Evolutionary conservation across 1,139 yeast species (phyloP).

Genomic region (Yamadazyma epiphylla): DNA sequence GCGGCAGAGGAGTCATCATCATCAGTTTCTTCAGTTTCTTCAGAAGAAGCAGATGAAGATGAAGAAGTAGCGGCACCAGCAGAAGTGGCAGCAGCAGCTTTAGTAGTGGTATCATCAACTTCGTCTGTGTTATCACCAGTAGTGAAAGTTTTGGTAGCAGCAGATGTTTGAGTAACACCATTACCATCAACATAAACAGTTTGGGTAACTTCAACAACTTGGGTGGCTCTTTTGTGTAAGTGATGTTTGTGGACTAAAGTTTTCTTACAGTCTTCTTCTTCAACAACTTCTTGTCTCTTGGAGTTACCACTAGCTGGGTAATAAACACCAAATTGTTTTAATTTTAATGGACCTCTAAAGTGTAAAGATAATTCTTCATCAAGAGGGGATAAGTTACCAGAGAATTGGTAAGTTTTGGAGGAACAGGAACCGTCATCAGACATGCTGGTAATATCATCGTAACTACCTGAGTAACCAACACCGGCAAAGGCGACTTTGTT

Average conservation of each 20-base stretch:
- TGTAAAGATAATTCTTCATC: slow-evolving; percentile 74
- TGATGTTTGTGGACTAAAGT: slow-evolving; percentile 53
- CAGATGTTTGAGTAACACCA: slow-evolving; percentile 46
- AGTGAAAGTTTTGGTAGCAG: slow-evolving; percentile 19
- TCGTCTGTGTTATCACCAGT: slow-evolving; percentile 17
- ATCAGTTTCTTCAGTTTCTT: slow-evolving; percentile 35
- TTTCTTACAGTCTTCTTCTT: slow-evolving; percentile 36
- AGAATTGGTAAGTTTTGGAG: slow-evolving; percentile 47
- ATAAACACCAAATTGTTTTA: slow-evolving; percentile 65
- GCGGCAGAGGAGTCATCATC: slow-evolving; percentile 19
- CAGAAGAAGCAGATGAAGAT: slow-evolving; percentile 19
- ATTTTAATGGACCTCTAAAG: slow-evolving; percentile 70
- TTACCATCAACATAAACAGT: slow-evolving; percentile 63
- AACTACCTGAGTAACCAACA: slow-evolving; percentile 66
- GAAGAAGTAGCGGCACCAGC: slow-evolving; percentile 44
- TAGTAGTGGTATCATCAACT: slow-evolving; percentile 39
- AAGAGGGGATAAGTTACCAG: slow-evolving; percentile 65
- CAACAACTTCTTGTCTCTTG: slow-evolving; percentile 19
- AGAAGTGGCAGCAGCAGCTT: slow-evolving; percentile 11
- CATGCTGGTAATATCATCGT: slow-evolving; percentile 54
- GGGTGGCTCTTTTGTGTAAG: slow-evolving; percentile 58
- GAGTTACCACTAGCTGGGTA: slow-evolving; percentile 33
- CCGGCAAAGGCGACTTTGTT: slow-evolving; percentile 63
- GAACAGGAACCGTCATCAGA: slow-evolving; percentile 50
- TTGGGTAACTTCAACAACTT: slow-evolving; percentile 66